Base-by-base conservation (phyloP, 768 basidiomycete species). In the Phaeotremella skinneri region DNA sequence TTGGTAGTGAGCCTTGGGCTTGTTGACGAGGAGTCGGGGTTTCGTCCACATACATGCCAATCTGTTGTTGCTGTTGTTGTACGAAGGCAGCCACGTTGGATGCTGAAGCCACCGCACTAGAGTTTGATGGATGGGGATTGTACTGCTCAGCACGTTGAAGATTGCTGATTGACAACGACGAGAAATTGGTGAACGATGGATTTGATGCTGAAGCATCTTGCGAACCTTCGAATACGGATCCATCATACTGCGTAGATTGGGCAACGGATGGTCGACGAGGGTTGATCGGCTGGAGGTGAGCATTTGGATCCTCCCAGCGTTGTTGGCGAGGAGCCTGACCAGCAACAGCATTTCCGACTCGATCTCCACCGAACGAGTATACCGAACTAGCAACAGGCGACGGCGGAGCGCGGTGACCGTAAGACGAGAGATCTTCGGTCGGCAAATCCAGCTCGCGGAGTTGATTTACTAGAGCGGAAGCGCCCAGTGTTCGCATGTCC, bases 371-470 rank as follows among this genome's bases (percentile, higher is more conserved):
- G 41, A 37, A 41, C 7, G 52, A 52, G 48, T 62, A 60, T 16
- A 49, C 48, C 9, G 52, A 48, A 25, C 60, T 56, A 14, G 57
- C 53, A 4, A 27, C 60, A 1, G 63, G 61, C 6, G 67, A 65
- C 0, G 61, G 58, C 7, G 64, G 56, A 26, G 69, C 62, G 20
- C 76, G 63, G 48, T 68, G 61, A 9, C 74, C 77, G 59, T 76
- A 77, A 32, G 63, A 68, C 25, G 75, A 67, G 5, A 78, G 62
- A 52, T 76, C 74, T 21, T 73, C 74, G 9, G 78, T 73, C 4
- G 75, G 75, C 25, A 78, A 59, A 52, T 78, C 75, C 49, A 79
- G 70, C 52, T 76, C 73, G 16, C 73, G 69, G 1, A 79, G 61
- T 42, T 77, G 76, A 55, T 79, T 67, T 26, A 79, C 74, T 43